Base-by-base conservation (phyloP, 176 grass and related monocot species). In the Aegilops longissima region DNA sequence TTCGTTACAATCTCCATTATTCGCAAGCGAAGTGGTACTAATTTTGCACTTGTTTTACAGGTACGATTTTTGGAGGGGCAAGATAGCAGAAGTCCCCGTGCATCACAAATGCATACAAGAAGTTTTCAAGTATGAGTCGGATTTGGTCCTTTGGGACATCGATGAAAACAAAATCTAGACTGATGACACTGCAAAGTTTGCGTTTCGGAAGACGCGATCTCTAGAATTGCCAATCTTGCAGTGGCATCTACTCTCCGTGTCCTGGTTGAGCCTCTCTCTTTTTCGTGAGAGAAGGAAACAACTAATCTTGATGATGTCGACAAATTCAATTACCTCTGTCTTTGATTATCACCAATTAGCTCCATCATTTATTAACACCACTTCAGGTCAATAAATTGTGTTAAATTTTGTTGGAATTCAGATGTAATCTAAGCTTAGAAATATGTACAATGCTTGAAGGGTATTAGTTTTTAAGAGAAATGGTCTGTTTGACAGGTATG, bases 41-140 rank as follows among this genome's bases (percentile, higher is more conserved):
- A 61, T 38, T 33, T 29, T 4, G 18, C 18, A 21, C 0, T 3
- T 59, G 51, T 7, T 85, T 76, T 21, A 1, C 87, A 89, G 88
- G 88, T 90, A 78, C 13, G 72, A 82, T 71, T 78, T 86, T 7
- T 47, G 12, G 72, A 82, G 13, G 29, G 79, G 83, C 1, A 82
- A 82, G 52, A 51, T 76, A 38, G 83, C 72, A 20, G 61, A 86
- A 39, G 72, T 82, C 1, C n/a, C 44, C 5, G 71, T 86, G 17
- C 54, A 70, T 14, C 71, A 90, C 29, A 2, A 38, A 8, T 21
- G 36, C 71, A 23, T 86, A 25, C 24, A 82, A 18, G 20, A 90
- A 5, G 79, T 90, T 5, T 82, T 90, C 83, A 78, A 86, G 45
- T 90, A 38, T 8, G 88, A 90, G 34, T 90, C 88, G 1, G 83